phyloP scores from a whole-genome alignment of 257 asterid species.

The Parsonsia alboflavescens region DNA sequence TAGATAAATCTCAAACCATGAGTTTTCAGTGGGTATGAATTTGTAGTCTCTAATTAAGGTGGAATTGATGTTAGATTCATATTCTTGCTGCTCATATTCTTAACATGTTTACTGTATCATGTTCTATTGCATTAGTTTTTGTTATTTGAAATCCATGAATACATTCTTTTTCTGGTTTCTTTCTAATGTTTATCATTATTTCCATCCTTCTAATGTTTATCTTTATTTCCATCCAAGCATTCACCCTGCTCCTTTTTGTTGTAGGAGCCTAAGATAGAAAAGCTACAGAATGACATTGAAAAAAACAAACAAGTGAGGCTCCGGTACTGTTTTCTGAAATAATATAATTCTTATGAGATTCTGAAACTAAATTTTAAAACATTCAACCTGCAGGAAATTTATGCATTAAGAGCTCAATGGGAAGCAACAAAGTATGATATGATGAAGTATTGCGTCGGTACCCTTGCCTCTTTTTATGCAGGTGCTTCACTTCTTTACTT shows the following conservation, averaged over 20 bases:
- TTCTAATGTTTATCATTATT: neutral
- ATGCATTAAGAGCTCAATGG: constrained; percentile 50
- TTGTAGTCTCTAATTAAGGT: neutral
- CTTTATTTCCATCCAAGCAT: neutral
- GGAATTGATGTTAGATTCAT: neutral
- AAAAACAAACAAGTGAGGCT: constrained; percentile 48
- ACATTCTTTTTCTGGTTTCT: neutral
- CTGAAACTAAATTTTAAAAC: too few relatives aligned
- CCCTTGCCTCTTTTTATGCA: constrained; percentile 50
- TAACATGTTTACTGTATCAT: neutral
- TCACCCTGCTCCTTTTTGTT: neutral
- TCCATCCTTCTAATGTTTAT: too few relatives aligned
- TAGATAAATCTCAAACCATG: neutral
- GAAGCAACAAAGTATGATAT: constrained; percentile 58
- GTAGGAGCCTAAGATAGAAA: constrained; percentile 66
- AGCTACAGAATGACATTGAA: constrained; percentile 50
- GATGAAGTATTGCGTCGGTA: constrained; percentile 56
- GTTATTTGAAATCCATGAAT: neutral
- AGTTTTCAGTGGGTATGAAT: neutral
- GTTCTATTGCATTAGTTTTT: neutral
- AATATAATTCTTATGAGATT: neutral
- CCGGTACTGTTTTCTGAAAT: neutral
- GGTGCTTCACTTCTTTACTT: neutral
- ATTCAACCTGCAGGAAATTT: constrained; percentile 46
- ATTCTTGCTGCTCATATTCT: neutral